A percentile compares a stretch with the other conserved stretches of the same genome.
Conservation (phyloP, 768 basidiomycete species). For the Russula lepida region DNA sequence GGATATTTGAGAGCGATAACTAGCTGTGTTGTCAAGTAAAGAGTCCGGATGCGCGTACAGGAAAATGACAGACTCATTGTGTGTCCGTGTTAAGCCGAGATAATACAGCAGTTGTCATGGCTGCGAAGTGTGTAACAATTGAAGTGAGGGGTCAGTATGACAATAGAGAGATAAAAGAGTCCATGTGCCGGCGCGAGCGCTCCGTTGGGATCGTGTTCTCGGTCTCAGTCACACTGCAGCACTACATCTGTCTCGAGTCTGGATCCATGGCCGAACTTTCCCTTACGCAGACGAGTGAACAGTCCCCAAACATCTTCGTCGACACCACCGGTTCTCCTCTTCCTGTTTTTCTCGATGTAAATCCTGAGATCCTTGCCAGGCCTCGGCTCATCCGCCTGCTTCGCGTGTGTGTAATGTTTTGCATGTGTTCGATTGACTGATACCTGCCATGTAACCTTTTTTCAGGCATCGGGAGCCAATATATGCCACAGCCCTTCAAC, state of each 20-base stretch:
- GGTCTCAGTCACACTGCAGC: not conserved
- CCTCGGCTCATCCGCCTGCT: constrained; percentile 41
- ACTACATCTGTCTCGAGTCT: not conserved
- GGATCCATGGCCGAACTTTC: not conserved
- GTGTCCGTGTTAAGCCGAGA: not conserved
- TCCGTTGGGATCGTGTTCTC: not conserved
- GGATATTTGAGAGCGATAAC: constrained; percentile 8
- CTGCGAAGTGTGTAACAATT: not conserved
- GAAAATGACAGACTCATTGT: not conserved
- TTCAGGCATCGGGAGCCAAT: constrained; percentile 47
- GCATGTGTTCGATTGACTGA: not conserved
- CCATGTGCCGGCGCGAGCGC: not conserved
- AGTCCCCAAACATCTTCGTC: constrained; percentile 29
- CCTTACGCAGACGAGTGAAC: constrained; percentile 6
- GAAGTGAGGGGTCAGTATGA: not conserved
- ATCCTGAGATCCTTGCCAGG: constrained; percentile 37
- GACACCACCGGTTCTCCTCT: constrained; percentile 36
- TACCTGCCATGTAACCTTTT: not conserved
- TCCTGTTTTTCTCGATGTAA: constrained; percentile 50
- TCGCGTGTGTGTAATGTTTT: constrained; percentile 12
- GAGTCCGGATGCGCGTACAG: not conserved
- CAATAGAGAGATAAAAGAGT: not conserved
- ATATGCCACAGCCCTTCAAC: constrained; percentile 43
- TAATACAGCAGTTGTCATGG: constrained; percentile 9
- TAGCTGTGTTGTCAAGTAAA: constrained; percentile 2